Evolutionary conservation across 2,329 filamentous ascomycete species (phyloP).

Genomic region (Cercospora brassicicola): DNA sequence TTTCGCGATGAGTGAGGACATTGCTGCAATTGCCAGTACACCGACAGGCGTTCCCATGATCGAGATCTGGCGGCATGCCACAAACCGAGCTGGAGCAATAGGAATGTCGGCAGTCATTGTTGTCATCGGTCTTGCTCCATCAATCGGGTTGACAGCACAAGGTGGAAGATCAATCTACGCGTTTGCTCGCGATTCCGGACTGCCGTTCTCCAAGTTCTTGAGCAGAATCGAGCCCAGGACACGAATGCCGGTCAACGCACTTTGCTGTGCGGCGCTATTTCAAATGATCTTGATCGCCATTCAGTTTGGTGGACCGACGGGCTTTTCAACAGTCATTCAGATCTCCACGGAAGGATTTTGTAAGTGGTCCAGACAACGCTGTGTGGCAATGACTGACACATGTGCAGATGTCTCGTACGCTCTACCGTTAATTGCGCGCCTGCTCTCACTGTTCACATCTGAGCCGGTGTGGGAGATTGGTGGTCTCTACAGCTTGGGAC

Average conservation of each 20-base stretch:
- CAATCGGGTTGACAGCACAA: constrained; percentile 51
- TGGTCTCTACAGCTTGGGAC: constrained; percentile 49
- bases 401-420: constrained; percentile 55
- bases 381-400: background rate
- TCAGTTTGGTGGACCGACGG: constrained; percentile 38
- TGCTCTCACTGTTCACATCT: constrained; percentile 48
- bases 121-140: constrained; percentile 50
- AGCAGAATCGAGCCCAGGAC: constrained; percentile 50
- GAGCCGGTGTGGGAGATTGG: constrained; percentile 39
- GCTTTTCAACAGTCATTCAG: constrained; percentile 55
- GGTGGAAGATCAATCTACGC: constrained; percentile 51
- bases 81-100: constrained; percentile 49
- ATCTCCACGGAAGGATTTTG: constrained; percentile 60
- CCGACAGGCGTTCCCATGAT: constrained; percentile 55
- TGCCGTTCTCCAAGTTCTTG: constrained; percentile 53
- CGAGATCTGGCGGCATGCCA: constrained; percentile 55
- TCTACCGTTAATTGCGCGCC: constrained; percentile 54
- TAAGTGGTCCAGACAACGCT: constrained; percentile 5
- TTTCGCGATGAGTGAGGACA: constrained; percentile 53
- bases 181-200: constrained; percentile 54
- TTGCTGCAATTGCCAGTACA: constrained; percentile 48
- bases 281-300: constrained; percentile 55
- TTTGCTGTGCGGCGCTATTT: constrained; percentile 50
- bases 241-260: constrained; percentile 53
- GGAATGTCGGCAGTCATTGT: constrained; percentile 50